A percentile compares a stretch with the other conserved stretches of the same genome.
These are phyloP conservation scores for Terfezia claveryi DNA, from an alignment of 495 filamentous ascomycete genomes.

Conservation along the genomic window DNA sequence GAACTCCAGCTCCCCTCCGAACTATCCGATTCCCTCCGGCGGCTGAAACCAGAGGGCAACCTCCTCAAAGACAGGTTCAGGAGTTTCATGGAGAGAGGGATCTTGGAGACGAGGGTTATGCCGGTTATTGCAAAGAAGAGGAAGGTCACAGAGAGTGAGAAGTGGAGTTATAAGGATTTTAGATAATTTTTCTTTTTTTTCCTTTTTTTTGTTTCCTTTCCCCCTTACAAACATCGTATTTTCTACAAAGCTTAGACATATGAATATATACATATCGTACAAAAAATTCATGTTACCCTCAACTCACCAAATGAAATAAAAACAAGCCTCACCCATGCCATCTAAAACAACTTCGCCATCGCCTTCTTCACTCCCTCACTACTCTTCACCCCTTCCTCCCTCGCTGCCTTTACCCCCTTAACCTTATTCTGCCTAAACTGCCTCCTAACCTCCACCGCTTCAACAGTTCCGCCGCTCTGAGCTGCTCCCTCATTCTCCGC, in stretches of 20 bases:
- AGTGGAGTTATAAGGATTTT: constrained; percentile 95
- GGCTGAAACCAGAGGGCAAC: constrained; percentile 86
- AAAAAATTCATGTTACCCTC: no score
- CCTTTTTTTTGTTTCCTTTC: no score
- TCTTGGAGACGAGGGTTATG: constrained; percentile 58
- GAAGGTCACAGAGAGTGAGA: constrained; percentile 83
- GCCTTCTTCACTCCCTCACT: constrained; percentile 54
- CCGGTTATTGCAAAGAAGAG: constrained; percentile 59
- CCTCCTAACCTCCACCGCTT: constrained; percentile 24
- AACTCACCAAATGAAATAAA: no score
- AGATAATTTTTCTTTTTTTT: constrained; percentile 17
- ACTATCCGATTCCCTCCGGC: constrained; percentile 68
- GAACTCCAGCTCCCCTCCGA: constrained; percentile 87
- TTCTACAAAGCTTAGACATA: no score
- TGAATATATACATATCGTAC: no score
- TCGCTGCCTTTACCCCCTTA: constrained; percentile 25
- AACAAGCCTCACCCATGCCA: no score
- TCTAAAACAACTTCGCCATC: constrained; percentile 58
- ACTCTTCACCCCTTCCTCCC: constrained; percentile 28
- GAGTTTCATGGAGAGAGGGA: constrained; percentile 67
- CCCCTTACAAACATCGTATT: no score
- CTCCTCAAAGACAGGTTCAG: constrained; percentile 78
- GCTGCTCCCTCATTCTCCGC: constrained; percentile 3
- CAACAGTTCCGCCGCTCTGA: neutral
- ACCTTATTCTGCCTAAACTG: constrained; percentile 57